Base-by-base conservation (phyloP, 2,329 filamentous ascomycete species). In the Diaporthe sp. region DNA sequence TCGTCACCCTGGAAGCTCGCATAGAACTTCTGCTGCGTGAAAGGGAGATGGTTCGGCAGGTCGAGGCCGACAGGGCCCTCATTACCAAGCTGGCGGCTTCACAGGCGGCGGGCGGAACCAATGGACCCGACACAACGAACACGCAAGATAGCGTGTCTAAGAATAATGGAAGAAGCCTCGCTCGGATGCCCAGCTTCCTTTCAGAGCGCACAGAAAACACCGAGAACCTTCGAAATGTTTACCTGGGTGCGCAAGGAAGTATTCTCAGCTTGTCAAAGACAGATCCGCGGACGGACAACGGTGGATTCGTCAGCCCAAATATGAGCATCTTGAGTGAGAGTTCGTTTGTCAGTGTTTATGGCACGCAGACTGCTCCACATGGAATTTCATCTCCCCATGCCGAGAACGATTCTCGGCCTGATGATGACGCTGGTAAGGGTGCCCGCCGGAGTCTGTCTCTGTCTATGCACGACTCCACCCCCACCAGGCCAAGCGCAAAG, bases 241-340 rank as follows among this genome's bases (percentile, higher is more conserved):
- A 92, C 71, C 83, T 92, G 4, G 87, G 87, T 39, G 84, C 83
- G 12, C 85, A 84, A 46, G 85, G 83, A 31, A 92, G 89, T 78
- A 80, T 88, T 8, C 78, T 87, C 34, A 90, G 87, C 76, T 81
- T 92, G 37, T 86, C 88, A 1, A 87, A 86, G 28, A 82, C 88
- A 37, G 79, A 82, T 28, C 86, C 88, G 1, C 87, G 87, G 28
- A 81, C 88, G 46, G 79, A 81, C 22, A 72, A 78, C 69, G 81
- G 84, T 71, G 85, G 84, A 58, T 79, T 90, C 75, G 85, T 85
- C 39, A 94, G 91, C 78, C 92, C 92, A 4, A 89, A 88, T 46
- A 82, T 93, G 68, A 93, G 92, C 77, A 86, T 93, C 17, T 82
- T 94, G 77, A 93, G 92, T 78, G 91, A 93, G 81, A 93, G 91